Percentiles rank a stretch among this genome's conserved stretches.
These are phyloP conservation scores for Takakia lepidozioides DNA, from an alignment of 225 moss, liverwort and hornwort species.

Conservation along the genomic window DNA sequence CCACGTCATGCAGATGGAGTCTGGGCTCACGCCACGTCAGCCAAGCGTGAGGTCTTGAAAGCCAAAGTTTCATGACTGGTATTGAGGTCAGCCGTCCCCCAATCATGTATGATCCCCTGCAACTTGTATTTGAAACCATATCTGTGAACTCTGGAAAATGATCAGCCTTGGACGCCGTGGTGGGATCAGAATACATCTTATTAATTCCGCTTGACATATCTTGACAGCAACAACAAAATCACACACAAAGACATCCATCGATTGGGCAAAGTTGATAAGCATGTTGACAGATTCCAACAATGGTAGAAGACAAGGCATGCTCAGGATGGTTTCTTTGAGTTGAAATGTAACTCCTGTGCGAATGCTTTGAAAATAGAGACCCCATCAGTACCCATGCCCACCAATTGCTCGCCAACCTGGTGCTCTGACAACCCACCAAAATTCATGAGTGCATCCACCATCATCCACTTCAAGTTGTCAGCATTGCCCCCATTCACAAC, in stretches of 20 bases:
- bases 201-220: not conserved
- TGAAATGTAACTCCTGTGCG: not conserved
- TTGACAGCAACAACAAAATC: not conserved
- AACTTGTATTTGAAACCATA: not conserved
- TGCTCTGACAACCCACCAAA: not conserved
- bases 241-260: too few species aligned
- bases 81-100: not conserved
- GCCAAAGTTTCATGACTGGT: not conserved
- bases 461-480: not conserved
- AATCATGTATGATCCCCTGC: not conserved
- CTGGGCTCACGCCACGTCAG: too few species aligned
- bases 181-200: not conserved
- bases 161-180: not conserved
- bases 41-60: not conserved
- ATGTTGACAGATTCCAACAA: not conserved
- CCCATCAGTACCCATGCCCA: not conserved
- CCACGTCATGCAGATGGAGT: too few species aligned
- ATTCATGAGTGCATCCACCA: not conserved
- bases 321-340: not conserved
- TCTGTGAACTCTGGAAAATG: not conserved
- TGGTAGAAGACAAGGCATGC: not conserved
- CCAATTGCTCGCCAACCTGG: not conserved
- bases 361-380: not conserved
- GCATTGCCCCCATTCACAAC: not conserved
- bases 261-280: not conserved